Evolutionary conservation across 1,139 yeast genomes (phyloP).

Genomic region (Martiniozyma asiatica): DNA sequence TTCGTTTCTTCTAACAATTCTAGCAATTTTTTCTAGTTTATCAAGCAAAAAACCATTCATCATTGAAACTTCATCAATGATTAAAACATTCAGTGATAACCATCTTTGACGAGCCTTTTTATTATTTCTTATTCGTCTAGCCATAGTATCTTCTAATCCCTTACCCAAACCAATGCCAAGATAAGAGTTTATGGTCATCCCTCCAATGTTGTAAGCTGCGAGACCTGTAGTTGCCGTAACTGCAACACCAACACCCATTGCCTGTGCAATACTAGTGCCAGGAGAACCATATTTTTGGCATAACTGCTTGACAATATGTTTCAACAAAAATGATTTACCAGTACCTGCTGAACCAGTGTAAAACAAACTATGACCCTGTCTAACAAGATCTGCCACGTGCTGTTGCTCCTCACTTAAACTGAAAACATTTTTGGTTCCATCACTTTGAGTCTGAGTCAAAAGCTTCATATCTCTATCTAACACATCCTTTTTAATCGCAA

Average conservation of each 20-base stretch:
- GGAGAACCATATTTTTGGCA: slow-evolving; percentile 29
- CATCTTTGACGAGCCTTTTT: slow-evolving; percentile 48
- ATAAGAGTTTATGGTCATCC: slow-evolving; percentile 73
- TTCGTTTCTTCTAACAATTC: slow-evolving; percentile 33
- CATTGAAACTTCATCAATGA: slow-evolving; percentile 87
- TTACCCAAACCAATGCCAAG: slow-evolving; percentile 77
- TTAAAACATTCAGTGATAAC: slow-evolving; percentile 48
- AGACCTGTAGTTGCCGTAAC: slow-evolving; percentile 89
- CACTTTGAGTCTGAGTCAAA: background rate
- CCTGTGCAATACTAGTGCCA: no score
- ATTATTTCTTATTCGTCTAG: slow-evolving; percentile 45
- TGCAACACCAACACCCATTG: slow-evolving; percentile 41
- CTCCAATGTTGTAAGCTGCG: slow-evolving; percentile 89
- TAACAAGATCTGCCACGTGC: slow-evolving; percentile 53
- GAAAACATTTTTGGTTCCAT: slow-evolving; percentile 21
- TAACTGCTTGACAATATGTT: slow-evolving; percentile 55
- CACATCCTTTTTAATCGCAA: background rate
- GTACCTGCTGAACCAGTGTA: slow-evolving; percentile 97
- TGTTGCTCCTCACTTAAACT: slow-evolving; percentile 59
- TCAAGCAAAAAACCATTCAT: slow-evolving; percentile 66
- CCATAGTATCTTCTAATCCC: slow-evolving; percentile 30
- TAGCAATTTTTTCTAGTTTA: slow-evolving; percentile 57
- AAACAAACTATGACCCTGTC: slow-evolving; percentile 51
- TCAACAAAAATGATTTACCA: slow-evolving; percentile 73
- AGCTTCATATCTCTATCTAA: no score